These are phyloP conservation scores for Camellia oleifera DNA, from an alignment of 179 eudicot genomes.

Conservation along the genomic window DNA sequence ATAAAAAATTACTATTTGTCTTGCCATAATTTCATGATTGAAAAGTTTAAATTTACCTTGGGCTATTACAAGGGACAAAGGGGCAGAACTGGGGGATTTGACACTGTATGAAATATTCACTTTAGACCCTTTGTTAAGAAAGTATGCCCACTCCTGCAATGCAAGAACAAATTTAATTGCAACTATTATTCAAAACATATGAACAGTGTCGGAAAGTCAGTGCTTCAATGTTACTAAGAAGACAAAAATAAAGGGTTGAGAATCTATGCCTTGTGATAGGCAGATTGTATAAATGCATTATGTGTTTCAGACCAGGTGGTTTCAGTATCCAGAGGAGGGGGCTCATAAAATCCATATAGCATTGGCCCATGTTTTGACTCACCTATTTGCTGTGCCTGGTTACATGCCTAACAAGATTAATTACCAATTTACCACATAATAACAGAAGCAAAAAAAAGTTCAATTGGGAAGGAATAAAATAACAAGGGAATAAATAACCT, in stretches of 20 bases:
- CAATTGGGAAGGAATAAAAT: background rate
- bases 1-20: background rate
- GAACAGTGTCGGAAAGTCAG: background rate
- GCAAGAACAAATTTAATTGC: background rate
- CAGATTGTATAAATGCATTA: constrained; percentile 26
- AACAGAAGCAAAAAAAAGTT: background rate
- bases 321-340: constrained; percentile 43
- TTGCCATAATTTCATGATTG: background rate
- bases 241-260: background rate
- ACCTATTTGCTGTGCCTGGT: constrained; percentile 35
- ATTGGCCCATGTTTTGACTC: constrained; percentile 36
- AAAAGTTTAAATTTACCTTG: constrained; percentile 33
- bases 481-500: constrained; percentile 31
- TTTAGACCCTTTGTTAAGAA: constrained; percentile 50
- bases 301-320: constrained; percentile 44
- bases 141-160: constrained; percentile 53
- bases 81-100: constrained; percentile 33
- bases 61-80: constrained; percentile 48
- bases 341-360: constrained; percentile 51
- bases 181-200: background rate
- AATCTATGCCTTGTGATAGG: constrained; percentile 33
- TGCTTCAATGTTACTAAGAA: background rate
- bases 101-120: constrained; percentile 46
- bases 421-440: background rate
- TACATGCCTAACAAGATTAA: background rate